phyloP scores from a whole-genome alignment of 305 asterid species.

The Fraxinus nigra region DNA sequence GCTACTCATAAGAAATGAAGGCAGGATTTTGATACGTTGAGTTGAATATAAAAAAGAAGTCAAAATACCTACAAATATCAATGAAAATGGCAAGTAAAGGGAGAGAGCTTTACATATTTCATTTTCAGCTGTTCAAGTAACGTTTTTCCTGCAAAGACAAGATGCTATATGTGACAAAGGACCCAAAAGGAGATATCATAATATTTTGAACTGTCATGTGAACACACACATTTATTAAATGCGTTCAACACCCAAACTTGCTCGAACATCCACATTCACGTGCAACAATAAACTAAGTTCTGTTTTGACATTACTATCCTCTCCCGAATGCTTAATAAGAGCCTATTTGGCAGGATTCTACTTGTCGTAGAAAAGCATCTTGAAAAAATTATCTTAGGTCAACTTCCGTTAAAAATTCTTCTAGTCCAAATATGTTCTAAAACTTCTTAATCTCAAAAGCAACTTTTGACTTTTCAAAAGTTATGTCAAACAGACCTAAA shows the following conservation, averaged over 20 bases:
- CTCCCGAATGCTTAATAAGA: background rate
- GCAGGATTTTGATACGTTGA: background rate
- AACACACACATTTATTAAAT: background rate
- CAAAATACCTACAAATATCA: background rate
- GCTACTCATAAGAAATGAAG: background rate
- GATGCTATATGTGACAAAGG: constrained; percentile 5
- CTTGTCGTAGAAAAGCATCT: background rate
- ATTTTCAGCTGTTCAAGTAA: background rate
- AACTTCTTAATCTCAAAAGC: background rate
- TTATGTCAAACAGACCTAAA: too few relatives aligned
- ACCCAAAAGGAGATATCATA: background rate
- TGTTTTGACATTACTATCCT: constrained; percentile 9
- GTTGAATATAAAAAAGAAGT: background rate
- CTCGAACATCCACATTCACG: background rate
- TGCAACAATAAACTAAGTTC: background rate
- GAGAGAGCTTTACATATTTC: background rate
- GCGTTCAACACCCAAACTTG: constrained; percentile 5
- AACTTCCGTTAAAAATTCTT: background rate
- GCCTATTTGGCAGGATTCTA: background rate
- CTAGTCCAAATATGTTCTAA: background rate
- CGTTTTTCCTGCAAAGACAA: background rate
- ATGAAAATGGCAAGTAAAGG: background rate
- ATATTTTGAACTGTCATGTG: background rate
- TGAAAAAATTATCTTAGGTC: too few relatives aligned
- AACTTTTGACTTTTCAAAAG: background rate